Evolutionary conservation across 2,329 filamentous ascomycete genomes (phyloP), one percentile per base, ranked within the genome.

Genomic region (Curvularia lunata): DNA sequence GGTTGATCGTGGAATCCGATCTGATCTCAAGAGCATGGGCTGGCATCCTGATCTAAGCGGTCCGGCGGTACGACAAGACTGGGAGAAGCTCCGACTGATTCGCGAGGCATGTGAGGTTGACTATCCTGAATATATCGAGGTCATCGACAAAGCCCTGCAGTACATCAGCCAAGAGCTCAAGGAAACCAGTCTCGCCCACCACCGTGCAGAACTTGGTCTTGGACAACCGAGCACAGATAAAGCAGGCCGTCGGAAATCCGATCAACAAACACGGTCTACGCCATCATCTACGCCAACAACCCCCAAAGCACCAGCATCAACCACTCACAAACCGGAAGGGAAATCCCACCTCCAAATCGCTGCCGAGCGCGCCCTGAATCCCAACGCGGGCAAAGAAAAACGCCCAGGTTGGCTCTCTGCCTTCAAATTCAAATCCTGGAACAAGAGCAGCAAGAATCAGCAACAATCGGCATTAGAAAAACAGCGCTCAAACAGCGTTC

Each of bases 1-100:
- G 40, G 76, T 82, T 1, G 79, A 82, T 61, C 67, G 77, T 12
- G 79, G 75, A 12, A 78, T 79, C 66, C 71, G 75, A 34, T 76
- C 77, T 59, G 80, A 82, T 50, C 80, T 82, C 54, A 75, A 75
- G 37, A 74, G 76, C 12, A 78, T 82, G 67, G 80, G 78, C n/a
- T 82, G 80, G 80, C 80, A 82, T 63, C 73, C 81, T 2, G 79
- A 81, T 51, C 71, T 78, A 8, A 74, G 75, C 9, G 69, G 69
- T 0, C 66, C 70, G 10, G 45, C 68, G 10, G 68, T 75, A 5
- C 63, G 67, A 38, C 64, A 70, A 21, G 75, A 77, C 37, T 75
- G 71, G 73, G 72, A 74, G 40, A 82, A 82, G 64, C 64, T 82
- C n/a, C 66, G 71, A 18, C 69, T 82, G 7, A 75, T 82, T 30